Conservation (phyloP, 2,329 filamentous ascomycete species). For the Zopfia rhizophila region DNA sequence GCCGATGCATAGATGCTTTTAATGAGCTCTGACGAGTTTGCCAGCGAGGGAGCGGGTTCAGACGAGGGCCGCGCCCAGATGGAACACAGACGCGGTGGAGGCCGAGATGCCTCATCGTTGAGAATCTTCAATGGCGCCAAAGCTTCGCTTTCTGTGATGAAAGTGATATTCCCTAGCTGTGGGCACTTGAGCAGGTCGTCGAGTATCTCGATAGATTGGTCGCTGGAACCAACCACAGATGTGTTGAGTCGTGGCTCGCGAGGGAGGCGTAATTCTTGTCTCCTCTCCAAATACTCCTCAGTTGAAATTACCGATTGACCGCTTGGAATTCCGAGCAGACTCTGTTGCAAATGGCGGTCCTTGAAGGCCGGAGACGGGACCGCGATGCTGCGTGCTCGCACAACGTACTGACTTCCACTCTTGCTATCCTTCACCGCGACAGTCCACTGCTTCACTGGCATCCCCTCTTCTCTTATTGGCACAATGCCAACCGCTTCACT, state of each 20-base stretch:
- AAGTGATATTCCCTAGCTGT: conserved; percentile 46
- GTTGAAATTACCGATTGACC: conserved; percentile 47
- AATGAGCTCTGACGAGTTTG: conserved; percentile 41
- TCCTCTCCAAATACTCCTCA: conserved; percentile 42
- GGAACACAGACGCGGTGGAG: conserved; percentile 44
- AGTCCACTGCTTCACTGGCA: conserved; percentile 38
- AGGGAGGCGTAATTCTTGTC: conserved; percentile 41
- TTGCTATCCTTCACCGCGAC: conserved; percentile 36
- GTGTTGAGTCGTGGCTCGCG: conserved; percentile 42
- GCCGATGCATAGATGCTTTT: conserved; percentile 46
- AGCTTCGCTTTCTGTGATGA: conserved; percentile 46
- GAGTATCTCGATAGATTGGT: conserved; percentile 41
- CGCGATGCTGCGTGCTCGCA: conserved; percentile 40
- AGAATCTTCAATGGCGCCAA: conserved; percentile 42
- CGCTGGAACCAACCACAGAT: conserved; percentile 42
- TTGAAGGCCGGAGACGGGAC: conserved; percentile 29
- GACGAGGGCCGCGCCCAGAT: conserved; percentile 46
- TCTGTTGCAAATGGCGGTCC: neutral
- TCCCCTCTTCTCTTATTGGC: conserved; percentile 28
- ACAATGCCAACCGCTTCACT: conserved; percentile 43
- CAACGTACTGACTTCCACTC: conserved; percentile 32
- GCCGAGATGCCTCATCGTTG: conserved; percentile 32
- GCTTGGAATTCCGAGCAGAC: conserved; percentile 14
- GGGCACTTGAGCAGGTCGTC: conserved; percentile 47
- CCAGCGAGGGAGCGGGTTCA: conserved; percentile 29